These are phyloP conservation scores for Phialophora verrucosa DNA, from an alignment of 2,329 filamentous ascomycete species.

Conservation along the genomic window DNA sequence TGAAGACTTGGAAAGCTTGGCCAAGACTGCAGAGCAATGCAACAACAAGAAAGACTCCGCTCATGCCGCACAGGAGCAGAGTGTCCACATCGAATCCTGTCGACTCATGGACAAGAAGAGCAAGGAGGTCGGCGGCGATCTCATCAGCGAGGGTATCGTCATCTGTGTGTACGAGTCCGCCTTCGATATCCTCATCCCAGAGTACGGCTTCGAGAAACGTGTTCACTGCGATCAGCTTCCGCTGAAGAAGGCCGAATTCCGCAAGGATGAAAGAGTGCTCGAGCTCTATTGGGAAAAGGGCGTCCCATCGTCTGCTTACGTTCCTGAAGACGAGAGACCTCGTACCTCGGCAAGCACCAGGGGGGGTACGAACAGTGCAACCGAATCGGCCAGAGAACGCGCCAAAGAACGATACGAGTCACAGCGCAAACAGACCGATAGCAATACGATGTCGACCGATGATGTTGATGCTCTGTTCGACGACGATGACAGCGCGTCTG, in stretches of 20 bases:
- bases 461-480: conserved; percentile 96
- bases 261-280: conserved; percentile 91
- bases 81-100: conserved; percentile 97
- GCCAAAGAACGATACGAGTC: conserved; percentile 89
- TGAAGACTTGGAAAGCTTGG: conserved; percentile 85
- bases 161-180: conserved; percentile 98
- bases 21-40: conserved; percentile 92
- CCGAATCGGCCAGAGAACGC: conserved; percentile 79
- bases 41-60: conserved; percentile 99
- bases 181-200: conserved; percentile 96
- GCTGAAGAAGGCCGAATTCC: conserved; percentile 97
- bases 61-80: conserved; percentile 96
- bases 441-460: conserved; percentile 89
- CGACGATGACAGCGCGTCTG: conserved; percentile 85
- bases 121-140: conserved; percentile 83
- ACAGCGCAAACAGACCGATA: conserved; percentile 90
- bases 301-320: conserved; percentile 91
- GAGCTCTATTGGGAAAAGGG: conserved; percentile 99
- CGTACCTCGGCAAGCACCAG: conserved; percentile 78
- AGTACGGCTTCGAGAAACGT: conserved; percentile 98
- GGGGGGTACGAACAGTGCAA: conserved; percentile 74
- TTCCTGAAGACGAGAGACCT: conserved; percentile 94
- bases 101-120: conserved; percentile 92
- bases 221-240: conserved; percentile 98
- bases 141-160: conserved; percentile 94